Evolutionary conservation across 805 yeast species (phyloP), one percentile per base, ranked within the genome.

Genomic region (Henningerozyma blattae): DNA sequence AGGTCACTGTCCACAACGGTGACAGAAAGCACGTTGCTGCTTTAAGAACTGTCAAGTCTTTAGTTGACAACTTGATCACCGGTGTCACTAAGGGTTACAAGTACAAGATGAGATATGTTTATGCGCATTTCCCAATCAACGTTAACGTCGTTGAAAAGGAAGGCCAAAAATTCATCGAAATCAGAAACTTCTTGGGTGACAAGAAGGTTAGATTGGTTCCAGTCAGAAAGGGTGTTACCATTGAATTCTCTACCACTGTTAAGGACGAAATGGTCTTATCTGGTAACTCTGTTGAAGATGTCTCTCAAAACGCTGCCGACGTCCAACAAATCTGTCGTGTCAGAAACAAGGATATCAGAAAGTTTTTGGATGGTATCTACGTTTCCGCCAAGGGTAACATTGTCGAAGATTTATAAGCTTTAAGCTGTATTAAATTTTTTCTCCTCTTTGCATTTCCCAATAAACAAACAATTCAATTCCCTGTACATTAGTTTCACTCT

Each of bases 101-200:
- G 72, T 91, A 91, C 91, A 91, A 91, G 83, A 81, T 91, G 96
- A 86, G 97, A 77, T 87, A 85, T 68, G 98, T 91, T 48, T 93
- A 89, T 65, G 99, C 98, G 79, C 98, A 91, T 84, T 91, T 91
- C 95, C 99, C 98, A 67, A 91, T 93, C 72, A 91, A 91, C 72
- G 95, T 91, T 54, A 89, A 87, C 75, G 67, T 86, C 52, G 64
- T 82, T 62, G 84, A 82, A 50, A 70, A 73, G 58, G 89, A 89
- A 40, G 84, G 82, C 53, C 56, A 63, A 34, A 67, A 72, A 47
- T 75, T 59, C 59, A 81, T 89, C 56, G 97, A 91, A 75, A 87
- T 91, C 75, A 87, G 97, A 84, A 91, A 91, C 77, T 91, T 84
- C 81, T 79, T 91, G 71, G 98, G 98, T 73, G 97, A 91, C 77